phyloP scores from a whole-genome alignment of 495 filamentous ascomycete genomes.

The Penicillium salamii region DNA sequence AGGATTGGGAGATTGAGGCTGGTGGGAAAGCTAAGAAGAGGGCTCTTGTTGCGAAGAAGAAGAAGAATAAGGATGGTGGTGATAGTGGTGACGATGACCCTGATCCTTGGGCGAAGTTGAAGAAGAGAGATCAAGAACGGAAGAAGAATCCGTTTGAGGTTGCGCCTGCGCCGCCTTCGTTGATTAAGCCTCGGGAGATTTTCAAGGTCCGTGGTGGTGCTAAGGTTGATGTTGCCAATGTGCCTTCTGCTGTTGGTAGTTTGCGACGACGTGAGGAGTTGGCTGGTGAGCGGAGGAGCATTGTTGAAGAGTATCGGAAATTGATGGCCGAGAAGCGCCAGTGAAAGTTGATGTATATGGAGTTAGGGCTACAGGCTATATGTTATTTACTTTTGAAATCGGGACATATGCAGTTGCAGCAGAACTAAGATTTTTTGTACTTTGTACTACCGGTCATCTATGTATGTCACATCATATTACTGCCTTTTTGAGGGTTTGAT shows the following conservation, averaged over 20 bases:
- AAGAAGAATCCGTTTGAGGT: constrained; percentile 66
- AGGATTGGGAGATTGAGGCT: constrained; percentile 46
- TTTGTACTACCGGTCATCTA: constrained; percentile 26
- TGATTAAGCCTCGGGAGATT: constrained; percentile 65
- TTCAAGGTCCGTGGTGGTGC: constrained; percentile 68
- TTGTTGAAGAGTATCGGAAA: constrained; percentile 78
- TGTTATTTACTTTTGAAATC: constrained; percentile 4
- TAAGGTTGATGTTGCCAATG: constrained; percentile 65
- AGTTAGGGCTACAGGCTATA: background rate
- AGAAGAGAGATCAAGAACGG: constrained; percentile 56
- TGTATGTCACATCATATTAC: constrained; percentile 31
- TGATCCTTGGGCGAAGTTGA: constrained; percentile 81
- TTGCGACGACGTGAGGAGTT: constrained; percentile 80
- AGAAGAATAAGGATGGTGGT: constrained; percentile 35
- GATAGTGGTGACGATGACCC: constrained; percentile 47
- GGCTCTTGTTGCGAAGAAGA: constrained; percentile 12
- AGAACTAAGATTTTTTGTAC: constrained; percentile 11
- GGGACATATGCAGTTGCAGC: constrained; percentile 21
- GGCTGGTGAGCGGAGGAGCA: constrained; percentile 65
- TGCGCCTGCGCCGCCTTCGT: constrained; percentile 74
- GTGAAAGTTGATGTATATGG: background rate
- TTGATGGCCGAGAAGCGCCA: constrained; percentile 70
- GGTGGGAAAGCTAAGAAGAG: constrained; percentile 60
- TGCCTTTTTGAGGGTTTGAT: constrained; percentile 21
- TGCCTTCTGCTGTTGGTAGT: constrained; percentile 76